Evolutionary conservation across 805 yeast species (phyloP), one percentile per base, ranked within the genome.

Genomic region (Zygoascus biomembranicola): DNA sequence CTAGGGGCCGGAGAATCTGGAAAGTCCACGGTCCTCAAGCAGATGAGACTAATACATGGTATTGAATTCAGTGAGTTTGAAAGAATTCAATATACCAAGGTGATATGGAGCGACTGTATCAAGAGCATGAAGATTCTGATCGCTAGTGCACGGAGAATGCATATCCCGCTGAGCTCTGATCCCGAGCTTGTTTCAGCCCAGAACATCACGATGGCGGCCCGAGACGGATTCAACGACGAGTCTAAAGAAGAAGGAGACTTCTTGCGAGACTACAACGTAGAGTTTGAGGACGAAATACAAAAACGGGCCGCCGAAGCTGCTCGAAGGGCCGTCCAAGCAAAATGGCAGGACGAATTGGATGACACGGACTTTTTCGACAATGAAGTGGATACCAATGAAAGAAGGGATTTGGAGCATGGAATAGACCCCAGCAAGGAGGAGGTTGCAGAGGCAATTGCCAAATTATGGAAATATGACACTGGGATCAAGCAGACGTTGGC

Each of bases 1-100:
- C 70, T 90, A 37, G 97, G 98, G 43, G 87, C 98, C 0, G 98
- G 97, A 4, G 98, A 90, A 66, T 83, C 92, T 50, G 97, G 98
- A 5, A 90, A 90, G 66, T 86, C 96, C 1, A 90, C 98, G 0
- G 96, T 90, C 6, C 71, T 90, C 59, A 90, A 90, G 68, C 97
- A 90, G 66, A 77, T 90, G 81, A 81, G 86, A 61, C 74, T 94
- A 16, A 68, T 90, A 43, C 97, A 94, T 66, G 86, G 88, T 55
- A 84, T 86, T 45, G 95, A 96, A 1, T 94, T 92, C 70, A 74
- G 86, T 1, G 78, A 78, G 49, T 85, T 82, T 57, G 98, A 94
- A 67, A 75, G 96, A 51, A 62, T 74, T 45, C 90, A 87, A 66
- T 94, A 90, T 67, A 68, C 86, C 2, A 90, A 89, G 60, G 87